Evolutionary conservation across 2,329 filamentous ascomycete genomes (phyloP).

Genomic region (Fusarium multiceps): DNA sequence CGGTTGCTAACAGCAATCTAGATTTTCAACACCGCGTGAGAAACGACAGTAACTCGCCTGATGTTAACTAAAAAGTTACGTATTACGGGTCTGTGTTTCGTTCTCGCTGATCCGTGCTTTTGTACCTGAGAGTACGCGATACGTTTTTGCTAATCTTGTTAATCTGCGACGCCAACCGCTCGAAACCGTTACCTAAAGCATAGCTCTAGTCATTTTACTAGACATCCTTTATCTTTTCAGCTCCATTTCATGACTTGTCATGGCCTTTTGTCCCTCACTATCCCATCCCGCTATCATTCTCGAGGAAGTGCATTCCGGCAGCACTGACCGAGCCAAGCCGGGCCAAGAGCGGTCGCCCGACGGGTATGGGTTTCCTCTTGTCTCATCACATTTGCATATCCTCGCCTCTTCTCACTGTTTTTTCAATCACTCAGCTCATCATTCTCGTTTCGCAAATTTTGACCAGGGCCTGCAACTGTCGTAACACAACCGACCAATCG

Average conservation of each 20-base stretch:
- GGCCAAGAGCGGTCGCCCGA: constrained; percentile 23
- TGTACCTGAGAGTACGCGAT: constrained; percentile 28
- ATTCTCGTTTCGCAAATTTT: constrained; percentile 22
- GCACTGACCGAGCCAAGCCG: constrained; percentile 17
- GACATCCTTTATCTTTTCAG: neutral
- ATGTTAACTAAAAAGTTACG: constrained; percentile 29
- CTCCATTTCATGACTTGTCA: constrained; percentile 6
- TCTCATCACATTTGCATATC: constrained; percentile 8
- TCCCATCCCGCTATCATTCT: constrained; percentile 11
- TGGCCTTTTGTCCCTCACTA: neutral
- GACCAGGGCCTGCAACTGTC: constrained; percentile 20
- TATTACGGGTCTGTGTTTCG: constrained; percentile 28
- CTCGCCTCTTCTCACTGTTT: neutral
- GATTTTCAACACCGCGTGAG: neutral
- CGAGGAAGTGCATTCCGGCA: constrained; percentile 19
- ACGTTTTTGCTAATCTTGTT: constrained; percentile 31
- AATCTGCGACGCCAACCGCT: constrained; percentile 32
- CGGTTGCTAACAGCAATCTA: neutral
- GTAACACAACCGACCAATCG: constrained; percentile 28
- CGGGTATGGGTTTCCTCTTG: constrained; percentile 15
- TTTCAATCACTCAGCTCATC: constrained; percentile 12
- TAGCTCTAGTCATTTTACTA: constrained; percentile 9
- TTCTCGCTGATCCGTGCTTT: constrained; percentile 17
- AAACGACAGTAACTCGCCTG: constrained; percentile 25
- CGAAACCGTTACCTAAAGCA: constrained; percentile 33